phyloP scores from a whole-genome alignment of 805 yeast genomes.

The Candida qinlingensis region DNA sequence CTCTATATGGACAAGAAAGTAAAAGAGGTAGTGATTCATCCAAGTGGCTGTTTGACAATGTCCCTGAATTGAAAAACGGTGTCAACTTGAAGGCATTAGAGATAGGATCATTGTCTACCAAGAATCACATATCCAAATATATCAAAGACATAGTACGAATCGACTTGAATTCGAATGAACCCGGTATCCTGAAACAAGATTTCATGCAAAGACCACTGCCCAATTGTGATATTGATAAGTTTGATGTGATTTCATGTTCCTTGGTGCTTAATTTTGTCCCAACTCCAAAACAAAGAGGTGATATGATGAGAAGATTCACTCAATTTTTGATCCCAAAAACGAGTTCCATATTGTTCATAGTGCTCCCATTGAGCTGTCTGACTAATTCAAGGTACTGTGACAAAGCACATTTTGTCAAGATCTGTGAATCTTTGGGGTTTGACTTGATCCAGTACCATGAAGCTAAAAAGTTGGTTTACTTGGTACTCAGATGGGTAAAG shows the following conservation, averaged over 20 bases:
- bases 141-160: conserved; percentile 42
- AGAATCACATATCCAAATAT: conserved; percentile 53
- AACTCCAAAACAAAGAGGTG: conserved; percentile 61
- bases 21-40: conserved; percentile 92
- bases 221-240: conserved; percentile 35
- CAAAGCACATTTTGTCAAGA: conserved; percentile 32
- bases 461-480: conserved; percentile 69
- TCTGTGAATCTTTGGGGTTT: conserved; percentile 63
- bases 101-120: conserved; percentile 73
- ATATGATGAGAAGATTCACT: conserved; percentile 61
- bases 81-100: conserved; percentile 50
- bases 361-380: conserved; percentile 84
- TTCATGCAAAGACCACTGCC: conserved; percentile 78
- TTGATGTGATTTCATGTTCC: conserved; percentile 73
- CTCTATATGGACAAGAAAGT: conserved; percentile 73
- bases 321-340: conserved; percentile 39
- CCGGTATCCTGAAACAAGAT: conserved; percentile 68
- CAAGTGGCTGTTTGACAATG: conserved; percentile 70
- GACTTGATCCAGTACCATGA: conserved; percentile 39
- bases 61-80: conserved; percentile 31
- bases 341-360: conserved; percentile 55
- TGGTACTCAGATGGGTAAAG: conserved; percentile 53
- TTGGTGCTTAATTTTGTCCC: conserved; percentile 88
- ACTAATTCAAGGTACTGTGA: conserved; percentile 76
- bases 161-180: conserved; percentile 78